A percentile compares a stretch with the other conserved stretches of the same genome.
Conservation (phyloP, 2,329 filamentous ascomycete genomes). For the Fusarium subglutinans region DNA sequence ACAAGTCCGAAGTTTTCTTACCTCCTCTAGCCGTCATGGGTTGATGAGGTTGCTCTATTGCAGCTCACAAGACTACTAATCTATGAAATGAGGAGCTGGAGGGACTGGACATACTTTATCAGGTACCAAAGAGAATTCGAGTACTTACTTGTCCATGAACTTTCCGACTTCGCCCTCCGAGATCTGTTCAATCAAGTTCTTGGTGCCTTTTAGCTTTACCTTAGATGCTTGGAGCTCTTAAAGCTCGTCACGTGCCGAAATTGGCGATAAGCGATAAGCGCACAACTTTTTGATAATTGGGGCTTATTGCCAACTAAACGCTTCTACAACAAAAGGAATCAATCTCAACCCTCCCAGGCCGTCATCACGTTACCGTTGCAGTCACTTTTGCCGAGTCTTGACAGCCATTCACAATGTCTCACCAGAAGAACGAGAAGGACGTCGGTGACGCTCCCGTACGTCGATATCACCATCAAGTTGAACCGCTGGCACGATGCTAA, state of each 20-base stretch:
- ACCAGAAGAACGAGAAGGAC: constrained; percentile 95
- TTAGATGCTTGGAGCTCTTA: not conserved
- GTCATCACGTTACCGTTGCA: constrained; percentile 81
- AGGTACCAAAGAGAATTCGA: not conserved
- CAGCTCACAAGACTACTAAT: not conserved
- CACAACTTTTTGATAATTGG: constrained; percentile 33
- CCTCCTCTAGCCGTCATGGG: not conserved
- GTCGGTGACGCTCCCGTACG: constrained; percentile 86
- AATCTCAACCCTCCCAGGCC: constrained; percentile 47
- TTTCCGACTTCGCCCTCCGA: not conserved
- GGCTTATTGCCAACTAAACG: constrained; percentile 22
- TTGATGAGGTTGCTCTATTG: not conserved
- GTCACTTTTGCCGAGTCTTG: constrained; percentile 78
- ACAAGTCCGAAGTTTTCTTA: not conserved
- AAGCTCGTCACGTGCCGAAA: constrained; percentile 6
- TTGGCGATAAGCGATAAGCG: constrained; percentile 29
- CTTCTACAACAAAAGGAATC: constrained; percentile 33
- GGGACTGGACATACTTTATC: not conserved
- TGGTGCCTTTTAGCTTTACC: not conserved
- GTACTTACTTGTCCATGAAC: not conserved
- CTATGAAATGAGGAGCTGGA: not conserved
- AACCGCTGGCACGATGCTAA: constrained; percentile 21
- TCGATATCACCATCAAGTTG: constrained; percentile 41
- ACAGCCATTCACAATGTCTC: constrained; percentile 82
- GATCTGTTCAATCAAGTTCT: not conserved